A percentile compares a stretch with the other conserved stretches of the same genome.
These are phyloP conservation scores for Psilocybe tampanensis DNA, from an alignment of 768 basidiomycete genomes.

Conservation along the genomic window DNA sequence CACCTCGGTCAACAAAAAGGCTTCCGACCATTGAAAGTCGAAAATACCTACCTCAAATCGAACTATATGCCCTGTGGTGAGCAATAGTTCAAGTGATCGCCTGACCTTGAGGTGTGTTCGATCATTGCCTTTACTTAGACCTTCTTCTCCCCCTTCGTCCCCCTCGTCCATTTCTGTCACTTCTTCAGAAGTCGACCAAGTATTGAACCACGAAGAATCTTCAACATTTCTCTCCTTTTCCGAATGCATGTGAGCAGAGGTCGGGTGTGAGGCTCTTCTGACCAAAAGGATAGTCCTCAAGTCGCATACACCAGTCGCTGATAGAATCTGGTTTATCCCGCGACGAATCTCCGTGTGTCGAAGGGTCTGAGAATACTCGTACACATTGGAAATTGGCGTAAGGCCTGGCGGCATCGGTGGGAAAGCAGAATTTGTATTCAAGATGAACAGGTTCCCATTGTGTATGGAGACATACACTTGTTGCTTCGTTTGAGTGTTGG, in stretches of 20 bases:
- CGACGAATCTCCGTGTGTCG: slow-evolving; percentile 59
- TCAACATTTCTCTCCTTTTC: slow-evolving; percentile 30
- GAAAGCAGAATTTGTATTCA: slow-evolving; percentile 52
- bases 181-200: slow-evolving; percentile 40
- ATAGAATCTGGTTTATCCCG: slow-evolving; percentile 63
- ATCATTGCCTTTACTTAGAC: slow-evolving; percentile 42
- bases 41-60: slow-evolving; percentile 75
- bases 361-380: slow-evolving; percentile 36
- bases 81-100: slow-evolving; percentile 77
- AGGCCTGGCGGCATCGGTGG: slow-evolving; percentile 74
- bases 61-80: slow-evolving; percentile 67
- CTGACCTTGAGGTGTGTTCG: slow-evolving; percentile 52
- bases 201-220: slow-evolving; percentile 33
- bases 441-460: slow-evolving; percentile 70
- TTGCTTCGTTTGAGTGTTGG: slow-evolving; percentile 58
- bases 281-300: slow-evolving; percentile 69
- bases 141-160: slow-evolving; percentile 69
- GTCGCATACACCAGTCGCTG: slow-evolving; percentile 71
- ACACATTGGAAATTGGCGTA: slow-evolving; percentile 27
- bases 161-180: slow-evolving; percentile 52
- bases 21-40: background rate
- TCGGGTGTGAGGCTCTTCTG: slow-evolving; percentile 58
- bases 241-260: slow-evolving; percentile 38
- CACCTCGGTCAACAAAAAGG: background rate
- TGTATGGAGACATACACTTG: slow-evolving; percentile 73